Base-by-base conservation (phyloP, 768 basidiomycete genomes). In the Ramaria rubella region DNA sequence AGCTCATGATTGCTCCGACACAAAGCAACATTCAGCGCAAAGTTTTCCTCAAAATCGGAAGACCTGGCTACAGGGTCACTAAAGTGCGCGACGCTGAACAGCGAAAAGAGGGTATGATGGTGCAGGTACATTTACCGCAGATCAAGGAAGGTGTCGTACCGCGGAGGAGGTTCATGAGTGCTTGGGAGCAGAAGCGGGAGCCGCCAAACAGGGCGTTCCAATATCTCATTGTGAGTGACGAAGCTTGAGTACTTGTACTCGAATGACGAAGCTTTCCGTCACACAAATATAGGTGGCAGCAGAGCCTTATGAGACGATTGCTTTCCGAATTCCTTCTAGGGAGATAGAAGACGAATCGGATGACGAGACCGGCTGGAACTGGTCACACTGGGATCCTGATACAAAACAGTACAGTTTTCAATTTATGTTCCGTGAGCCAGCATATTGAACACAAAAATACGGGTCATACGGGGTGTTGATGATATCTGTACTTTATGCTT, bases 361-460 rank as follows among this genome's bases (percentile, higher is more conserved):
- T 45, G 87, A 92, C 59, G 92, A 94, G 63, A 88, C 87, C 27
- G 90, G 86, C 62, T 93, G 89, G 88, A 91, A 90, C 64, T 99
- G 96, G 96, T 94, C 94, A 38, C 90, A 97, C 66, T 98, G 95
- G 96, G 96, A 98, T 69, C 84, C 90, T n/a, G 95, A 99, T 68
- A 95, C 94, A 51, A 97, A 97, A 72, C 93, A 96, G 72, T 95
- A 94, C 70, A 91, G 86, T 68, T 94, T 95, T 77, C 94, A 96
- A 72, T 95, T 97, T 76, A 89, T 97, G 85, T 97, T 94, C 75
- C 55, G 55, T 23, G 55, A 56, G 14, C 55, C 55, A 15, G 45
- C 43, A 21, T 56, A 56, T n/a, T 56, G 24, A 56, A 49, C 33
- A 36, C 33, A 34, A 42, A 42, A 42, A 48, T 48, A n/a, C n/a